Evolutionary conservation across 768 basidiomycete species (phyloP).

Genomic region (Dictyophora rubrovolvata): DNA sequence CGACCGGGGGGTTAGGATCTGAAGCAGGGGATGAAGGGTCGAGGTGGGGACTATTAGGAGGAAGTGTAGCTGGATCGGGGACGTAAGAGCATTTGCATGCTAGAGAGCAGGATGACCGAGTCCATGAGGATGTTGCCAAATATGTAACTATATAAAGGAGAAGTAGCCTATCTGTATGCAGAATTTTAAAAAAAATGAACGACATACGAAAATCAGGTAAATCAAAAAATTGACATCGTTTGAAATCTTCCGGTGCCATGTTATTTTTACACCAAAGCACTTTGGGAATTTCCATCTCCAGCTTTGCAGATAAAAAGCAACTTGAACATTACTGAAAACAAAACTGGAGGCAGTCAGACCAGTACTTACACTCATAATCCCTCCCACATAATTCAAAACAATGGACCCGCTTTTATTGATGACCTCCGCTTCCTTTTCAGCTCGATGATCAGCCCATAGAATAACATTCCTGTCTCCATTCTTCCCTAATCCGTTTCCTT

Average conservation of each 20-base stretch:
- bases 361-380: constrained; percentile 76
- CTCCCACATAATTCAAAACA: constrained; percentile 91
- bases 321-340: background rate
- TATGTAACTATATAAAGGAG: constrained; percentile 52
- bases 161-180: background rate
- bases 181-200: background rate
- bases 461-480: constrained; percentile 77
- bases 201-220: constrained; percentile 70
- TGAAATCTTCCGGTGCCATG: constrained; percentile 66
- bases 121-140: constrained; percentile 61
- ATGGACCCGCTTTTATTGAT: constrained; percentile 80
- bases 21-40: background rate
- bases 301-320: constrained; percentile 31
- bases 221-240: constrained; percentile 75
- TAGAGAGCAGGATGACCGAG: constrained; percentile 84
- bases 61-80: constrained; percentile 38
- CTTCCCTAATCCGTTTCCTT: constrained; percentile 50
- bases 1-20: constrained; percentile 24
- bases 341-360: background rate
- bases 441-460: constrained; percentile 95
- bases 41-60: constrained; percentile 2
- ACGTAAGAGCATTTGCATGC: constrained; percentile 96
- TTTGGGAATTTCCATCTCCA: constrained; percentile 98
- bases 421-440: constrained; percentile 79
- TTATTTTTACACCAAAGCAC: constrained; percentile 91